A percentile compares a stretch with the other conserved stretches of the same genome.
Evolutionary conservation across 179 eudicot species (phyloP).

Genomic region (Patellifolia procumbens): DNA sequence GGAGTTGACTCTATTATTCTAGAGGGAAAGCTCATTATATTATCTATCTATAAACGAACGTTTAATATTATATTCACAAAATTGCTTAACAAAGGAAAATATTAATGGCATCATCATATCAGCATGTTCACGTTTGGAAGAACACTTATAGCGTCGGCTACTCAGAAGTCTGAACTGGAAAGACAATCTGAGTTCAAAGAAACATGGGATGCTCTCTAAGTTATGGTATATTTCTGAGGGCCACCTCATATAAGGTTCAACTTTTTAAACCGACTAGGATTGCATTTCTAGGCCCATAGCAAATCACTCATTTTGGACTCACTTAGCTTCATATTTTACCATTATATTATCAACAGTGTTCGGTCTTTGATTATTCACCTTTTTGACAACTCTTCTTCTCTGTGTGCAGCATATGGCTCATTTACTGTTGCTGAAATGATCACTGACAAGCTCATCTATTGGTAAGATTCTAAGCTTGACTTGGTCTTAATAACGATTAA

Average conservation of each 20-base stretch:
- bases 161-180: neutral
- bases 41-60: neutral
- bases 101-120: neutral
- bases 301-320: neutral
- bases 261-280: neutral
- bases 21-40: neutral
- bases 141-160: neutral
- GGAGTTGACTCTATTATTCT: neutral
- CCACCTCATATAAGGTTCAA: neutral
- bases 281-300: neutral
- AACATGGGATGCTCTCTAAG: neutral
- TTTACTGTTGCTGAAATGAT: slow-evolving; percentile 75
- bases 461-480: slow-evolving; percentile 49
- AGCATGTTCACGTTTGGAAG: neutral
- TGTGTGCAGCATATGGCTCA: slow-evolving; percentile 84
- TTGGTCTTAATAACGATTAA: neutral
- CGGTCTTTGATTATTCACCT: neutral
- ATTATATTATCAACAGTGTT: neutral
- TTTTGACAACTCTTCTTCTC: slow-evolving; percentile 14
- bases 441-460: slow-evolving; percentile 80
- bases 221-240: neutral
- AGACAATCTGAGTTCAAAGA: neutral
- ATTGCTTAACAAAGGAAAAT: neutral
- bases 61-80: neutral
- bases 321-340: neutral